These are phyloP conservation scores for Serendipita indica DNA, from an alignment of 768 basidiomycete species.

Conservation along the genomic window DNA sequence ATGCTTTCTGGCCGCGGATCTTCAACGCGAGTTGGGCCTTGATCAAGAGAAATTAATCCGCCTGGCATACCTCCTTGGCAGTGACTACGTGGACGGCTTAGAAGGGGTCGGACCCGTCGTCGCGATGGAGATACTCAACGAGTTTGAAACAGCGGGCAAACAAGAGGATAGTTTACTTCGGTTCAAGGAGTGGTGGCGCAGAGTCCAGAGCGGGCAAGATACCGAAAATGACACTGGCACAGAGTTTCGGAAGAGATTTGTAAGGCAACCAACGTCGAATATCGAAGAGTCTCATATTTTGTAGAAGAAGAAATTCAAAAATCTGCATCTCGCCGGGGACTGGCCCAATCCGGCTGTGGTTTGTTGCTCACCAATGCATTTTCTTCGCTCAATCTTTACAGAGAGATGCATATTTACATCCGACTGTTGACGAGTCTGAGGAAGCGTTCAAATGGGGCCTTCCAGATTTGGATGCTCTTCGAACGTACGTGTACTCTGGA, in stretches of 20 bases:
- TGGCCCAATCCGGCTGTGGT: slow-evolving; percentile 94
- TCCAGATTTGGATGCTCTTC: slow-evolving; percentile 87
- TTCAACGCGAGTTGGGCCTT: slow-evolving; percentile 74
- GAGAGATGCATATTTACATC: slow-evolving; percentile 89
- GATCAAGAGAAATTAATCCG: slow-evolving; percentile 74
- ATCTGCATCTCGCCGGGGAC: slow-evolving; percentile 59
- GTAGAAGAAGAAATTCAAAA: slow-evolving; percentile 83
- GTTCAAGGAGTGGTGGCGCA: slow-evolving; percentile 91
- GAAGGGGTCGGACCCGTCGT: slow-evolving; percentile 89
- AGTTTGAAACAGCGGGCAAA: slow-evolving; percentile 42
- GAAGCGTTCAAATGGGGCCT: slow-evolving; percentile 95
- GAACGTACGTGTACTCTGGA: slow-evolving; percentile 38
- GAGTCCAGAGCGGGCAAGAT: slow-evolving; percentile 84
- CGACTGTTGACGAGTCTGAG: slow-evolving; percentile 76
- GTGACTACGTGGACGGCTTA: slow-evolving; percentile 90
- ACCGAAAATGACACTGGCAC: slow-evolving; percentile 53
- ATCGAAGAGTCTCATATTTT: not conserved
- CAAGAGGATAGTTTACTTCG: slow-evolving; percentile 55
- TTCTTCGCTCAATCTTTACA: slow-evolving; percentile 21
- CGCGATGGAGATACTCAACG: slow-evolving; percentile 87
- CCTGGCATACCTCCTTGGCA: slow-evolving; percentile 87
- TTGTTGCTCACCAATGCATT: slow-evolving; percentile 20
- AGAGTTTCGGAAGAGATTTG: slow-evolving; percentile 73
- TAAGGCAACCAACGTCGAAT: slow-evolving; percentile 28
- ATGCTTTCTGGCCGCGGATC: slow-evolving; percentile 74